These are phyloP conservation scores for Penicillium sp. DNA, from an alignment of 2,329 filamentous ascomycete genomes.

Conservation along the genomic window DNA sequence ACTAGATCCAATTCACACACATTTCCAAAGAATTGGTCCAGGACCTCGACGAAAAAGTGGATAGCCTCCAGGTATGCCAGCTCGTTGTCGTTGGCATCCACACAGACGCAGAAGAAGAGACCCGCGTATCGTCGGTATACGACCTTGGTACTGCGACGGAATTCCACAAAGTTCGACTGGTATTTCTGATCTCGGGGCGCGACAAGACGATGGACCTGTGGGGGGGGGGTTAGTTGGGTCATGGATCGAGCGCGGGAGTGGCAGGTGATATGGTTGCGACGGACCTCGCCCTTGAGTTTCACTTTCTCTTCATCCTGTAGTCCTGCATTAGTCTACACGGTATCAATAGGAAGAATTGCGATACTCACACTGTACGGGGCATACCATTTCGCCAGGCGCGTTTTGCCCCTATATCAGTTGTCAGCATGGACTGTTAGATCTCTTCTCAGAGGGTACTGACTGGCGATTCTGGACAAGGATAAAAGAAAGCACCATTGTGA, in stretches of 20 bases:
- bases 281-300: constrained; percentile 94
- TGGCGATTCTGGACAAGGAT: constrained; percentile 89
- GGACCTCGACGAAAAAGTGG: constrained; percentile 98
- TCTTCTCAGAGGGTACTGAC: constrained; percentile 46
- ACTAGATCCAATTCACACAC: constrained; percentile 95
- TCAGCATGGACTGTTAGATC: constrained; percentile 16
- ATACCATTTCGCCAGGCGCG: constrained; percentile 98
- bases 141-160: constrained; percentile 72
- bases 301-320: constrained; percentile 91
- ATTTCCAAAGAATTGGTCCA: constrained; percentile 98
- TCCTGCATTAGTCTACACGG: constrained; percentile 14
- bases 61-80: constrained; percentile 95
- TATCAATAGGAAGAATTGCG: background rate
- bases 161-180: constrained; percentile 98
- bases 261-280: constrained; percentile 22
- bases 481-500: constrained; percentile 70
- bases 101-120: constrained; percentile 98
- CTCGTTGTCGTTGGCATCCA: constrained; percentile 99
- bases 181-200: constrained; percentile 98
- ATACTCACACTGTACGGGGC: constrained; percentile 77
- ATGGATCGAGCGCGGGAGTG: constrained; percentile 1
- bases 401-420: constrained; percentile 75
- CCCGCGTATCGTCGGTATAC: constrained; percentile 97
- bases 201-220: constrained; percentile 89
- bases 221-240: constrained; percentile 6